Percentiles rank a stretch among this genome's conserved stretches.
These are phyloP conservation scores for Ascocoryne sarcoides DNA, from an alignment of 2,329 filamentous ascomycete genomes.

Conservation along the genomic window DNA sequence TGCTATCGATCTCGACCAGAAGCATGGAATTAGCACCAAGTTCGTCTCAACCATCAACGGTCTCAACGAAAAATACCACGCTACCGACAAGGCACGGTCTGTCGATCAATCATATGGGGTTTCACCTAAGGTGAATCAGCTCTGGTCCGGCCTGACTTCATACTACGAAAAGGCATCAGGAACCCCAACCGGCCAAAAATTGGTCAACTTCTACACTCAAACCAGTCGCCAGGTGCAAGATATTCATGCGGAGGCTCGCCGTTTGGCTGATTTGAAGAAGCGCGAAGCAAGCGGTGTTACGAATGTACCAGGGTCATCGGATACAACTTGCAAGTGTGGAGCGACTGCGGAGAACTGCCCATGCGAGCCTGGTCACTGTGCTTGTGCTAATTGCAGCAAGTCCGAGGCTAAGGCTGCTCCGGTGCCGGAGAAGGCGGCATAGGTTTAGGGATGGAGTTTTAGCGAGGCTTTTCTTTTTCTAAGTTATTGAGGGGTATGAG, in stretches of 20 bases:
- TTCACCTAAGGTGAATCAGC: conserved; percentile 57
- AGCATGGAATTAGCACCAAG: conserved; percentile 74
- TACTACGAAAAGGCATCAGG: conserved; percentile 93
- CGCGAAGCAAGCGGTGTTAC: conserved; percentile 43
- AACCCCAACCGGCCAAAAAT: conserved; percentile 80
- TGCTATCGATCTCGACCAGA: conserved; percentile 79
- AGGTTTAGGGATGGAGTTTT: not conserved
- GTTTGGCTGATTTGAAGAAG: conserved; percentile 82
- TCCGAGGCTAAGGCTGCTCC: conserved; percentile 32
- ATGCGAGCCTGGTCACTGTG: conserved; percentile 37
- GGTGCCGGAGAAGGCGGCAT: conserved; percentile 32
- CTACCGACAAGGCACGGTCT: conserved; percentile 74
- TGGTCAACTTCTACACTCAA: conserved; percentile 80
- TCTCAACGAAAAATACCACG: conserved; percentile 81
- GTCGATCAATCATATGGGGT: conserved; percentile 82
- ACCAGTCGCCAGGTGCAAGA: conserved; percentile 85
- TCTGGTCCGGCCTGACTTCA: conserved; percentile 60
- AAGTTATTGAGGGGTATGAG: too few relatives aligned
- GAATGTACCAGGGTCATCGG: conserved; percentile 29
- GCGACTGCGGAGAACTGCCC: conserved; percentile 34
- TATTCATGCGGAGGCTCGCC: conserved; percentile 83
- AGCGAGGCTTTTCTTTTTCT: too few relatives aligned
- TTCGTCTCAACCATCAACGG: conserved; percentile 70
- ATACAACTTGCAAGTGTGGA: conserved; percentile 39
- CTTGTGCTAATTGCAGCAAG: conserved; percentile 38